Base-by-base conservation (phyloP, 2,329 filamentous ascomycete genomes). In the Claviceps lovelessii region DNA sequence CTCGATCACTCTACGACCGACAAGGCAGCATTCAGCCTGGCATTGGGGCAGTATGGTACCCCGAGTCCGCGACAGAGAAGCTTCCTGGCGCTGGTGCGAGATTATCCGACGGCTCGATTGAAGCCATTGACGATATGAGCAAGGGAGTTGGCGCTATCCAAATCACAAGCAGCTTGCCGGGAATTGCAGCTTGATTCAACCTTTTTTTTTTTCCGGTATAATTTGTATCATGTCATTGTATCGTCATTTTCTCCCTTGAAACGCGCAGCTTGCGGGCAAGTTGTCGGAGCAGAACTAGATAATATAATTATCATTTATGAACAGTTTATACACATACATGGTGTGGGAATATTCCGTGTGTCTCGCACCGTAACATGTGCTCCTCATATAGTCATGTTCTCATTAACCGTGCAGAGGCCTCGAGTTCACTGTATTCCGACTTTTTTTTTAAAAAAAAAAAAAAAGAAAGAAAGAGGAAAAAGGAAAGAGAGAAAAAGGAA, bases 1-100 rank as follows among this genome's bases (percentile, higher is more conserved):
- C 83, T 28, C 71, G 76, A 60, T 78, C 76, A 19, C 64, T 81
- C 58, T 86, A 86, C 59, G 84, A 88, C 65, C 74, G 84, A 1
- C 52, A 50, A 37, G 56, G 56, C 41, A 52, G 47, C 15, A 52
- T 58, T 19, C 44, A 49, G 23, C n/a, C 51, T 8, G 56, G 56
- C 10, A 28, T 31, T 7, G 49, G 51, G 48, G 46, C 56, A 4
- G 49, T 42, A 10, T 57, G 54, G 56, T 54, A 54, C 39, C 49
- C 54, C 15, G 33, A 19, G 11, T 23, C 52, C 11, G 39, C 17
- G 15, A 33, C 28, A 0, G 51, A 52, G 35, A 55, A 55, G 52
- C 31, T 10, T 8, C 17, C 44, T 17, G 45, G 37, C 9, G 39
- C 9, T 17, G 35, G 15, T 11, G 29, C 46, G 29, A 49, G 17